These are phyloP conservation scores for Pseudonitzschia delicatissima DNA, from an alignment of 108 stramenopile genomes.

Conservation along the genomic window DNA sequence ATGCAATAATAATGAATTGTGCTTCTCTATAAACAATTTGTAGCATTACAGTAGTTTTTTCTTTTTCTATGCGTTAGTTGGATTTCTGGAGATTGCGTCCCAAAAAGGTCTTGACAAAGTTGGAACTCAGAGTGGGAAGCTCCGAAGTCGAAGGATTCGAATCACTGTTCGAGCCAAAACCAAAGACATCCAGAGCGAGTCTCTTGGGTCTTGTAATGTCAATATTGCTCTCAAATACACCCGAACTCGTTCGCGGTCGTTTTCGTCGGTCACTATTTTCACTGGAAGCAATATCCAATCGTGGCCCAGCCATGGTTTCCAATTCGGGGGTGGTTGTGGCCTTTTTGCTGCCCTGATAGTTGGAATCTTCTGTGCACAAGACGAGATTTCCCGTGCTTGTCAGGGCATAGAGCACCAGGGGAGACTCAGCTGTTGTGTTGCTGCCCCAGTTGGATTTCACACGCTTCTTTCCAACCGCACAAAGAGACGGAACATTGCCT, in stretches of 20 bases:
- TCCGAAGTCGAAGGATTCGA: constrained; percentile 38
- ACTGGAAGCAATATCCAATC: constrained; percentile 14
- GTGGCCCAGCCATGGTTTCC: constrained; percentile 1
- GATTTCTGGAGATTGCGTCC: constrained; percentile 25
- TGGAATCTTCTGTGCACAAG: constrained; percentile 8
- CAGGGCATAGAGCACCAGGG: constrained; percentile 15
- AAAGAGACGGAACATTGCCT: constrained; percentile 19
- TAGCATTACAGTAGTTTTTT: too few species aligned
- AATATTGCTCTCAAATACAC: too few species aligned
- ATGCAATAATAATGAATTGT: too few species aligned
- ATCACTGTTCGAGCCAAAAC: constrained; percentile 15
- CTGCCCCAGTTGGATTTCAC: constrained; percentile 13
- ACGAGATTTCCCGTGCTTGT: constrained; percentile 16
- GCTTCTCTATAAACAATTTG: too few species aligned
- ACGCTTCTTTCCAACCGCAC: background rate
- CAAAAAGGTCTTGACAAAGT: constrained; percentile 56
- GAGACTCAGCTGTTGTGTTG: background rate
- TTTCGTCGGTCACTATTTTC: constrained; percentile 9
- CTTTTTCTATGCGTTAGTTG: too few species aligned
- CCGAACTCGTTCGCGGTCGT: constrained; percentile 29
- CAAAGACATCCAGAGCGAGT: constrained; percentile 26
- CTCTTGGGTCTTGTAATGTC: constrained; percentile 28
- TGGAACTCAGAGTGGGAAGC: constrained; percentile 55
- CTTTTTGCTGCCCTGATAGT: background rate
- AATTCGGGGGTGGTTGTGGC: background rate